phyloP scores from a whole-genome alignment of 1,284 basidiomycete genomes.

The Vanrija sp. region DNA sequence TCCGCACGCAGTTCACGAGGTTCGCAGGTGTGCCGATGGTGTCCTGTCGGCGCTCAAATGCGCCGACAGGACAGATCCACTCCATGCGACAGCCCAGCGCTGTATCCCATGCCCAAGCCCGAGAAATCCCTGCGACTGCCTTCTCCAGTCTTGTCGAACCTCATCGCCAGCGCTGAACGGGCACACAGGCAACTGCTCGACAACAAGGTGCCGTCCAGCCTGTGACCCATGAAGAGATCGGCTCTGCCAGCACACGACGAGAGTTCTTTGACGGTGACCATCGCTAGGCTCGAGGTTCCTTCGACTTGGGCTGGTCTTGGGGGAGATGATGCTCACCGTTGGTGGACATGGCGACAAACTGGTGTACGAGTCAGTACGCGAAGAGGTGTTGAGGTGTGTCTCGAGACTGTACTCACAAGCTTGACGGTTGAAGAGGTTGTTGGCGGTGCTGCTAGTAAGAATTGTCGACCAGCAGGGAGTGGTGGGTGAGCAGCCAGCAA shows the following conservation, averaged over 20 bases:
- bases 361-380: background rate
- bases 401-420: constrained; percentile 14
- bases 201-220: too few relatives aligned
- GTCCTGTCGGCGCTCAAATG: background rate
- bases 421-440: constrained; percentile 19
- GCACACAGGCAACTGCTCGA: too few relatives aligned
- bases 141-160: too few relatives aligned
- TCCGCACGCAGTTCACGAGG: background rate
- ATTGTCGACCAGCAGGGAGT: background rate
- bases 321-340: constrained; percentile 5
- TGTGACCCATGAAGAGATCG: too few relatives aligned
- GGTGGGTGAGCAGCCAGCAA: background rate
- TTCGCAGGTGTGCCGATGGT: background rate
- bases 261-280: too few relatives aligned
- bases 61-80: background rate
- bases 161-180: too few relatives aligned
- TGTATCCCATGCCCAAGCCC: too few relatives aligned
- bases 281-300: background rate
- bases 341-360: background rate
- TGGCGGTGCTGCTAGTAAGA: background rate
- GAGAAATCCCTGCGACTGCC: too few relatives aligned
- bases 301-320: background rate
- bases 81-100: too few relatives aligned
- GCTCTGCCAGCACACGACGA: too few relatives aligned
- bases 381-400: constrained; percentile 2